Base-by-base conservation (phyloP, 306 rosid species). In the Trifolium fragiferum region DNA sequence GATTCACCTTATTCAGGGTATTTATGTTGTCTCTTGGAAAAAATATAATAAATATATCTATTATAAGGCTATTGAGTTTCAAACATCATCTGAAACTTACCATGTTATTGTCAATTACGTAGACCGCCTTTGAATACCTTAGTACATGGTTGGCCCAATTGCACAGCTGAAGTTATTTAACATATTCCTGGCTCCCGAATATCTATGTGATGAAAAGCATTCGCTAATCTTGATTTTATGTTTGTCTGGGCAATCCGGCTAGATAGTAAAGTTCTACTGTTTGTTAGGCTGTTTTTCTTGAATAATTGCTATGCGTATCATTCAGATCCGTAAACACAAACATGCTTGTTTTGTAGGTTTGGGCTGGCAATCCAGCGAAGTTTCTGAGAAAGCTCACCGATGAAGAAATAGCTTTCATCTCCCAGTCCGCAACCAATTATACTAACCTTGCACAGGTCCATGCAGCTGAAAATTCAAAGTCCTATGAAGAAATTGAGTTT, bases 331-430 rank as follows among this genome's bases (percentile, higher is more conserved):
- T 55, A 27, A 75, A 55, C 73, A 43, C 66, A 54, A 77, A 58
- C 72, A 75, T 72, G 7, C 25, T 8, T 61, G 13, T 72, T 23
- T 55, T 83, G 76, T 84, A 94, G 98, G 90, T 91, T 47, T 94
- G 98, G 98, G 99, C 90, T 40, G 99, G 99, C 58, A 94, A 94
- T 76, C 99, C 99, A 0, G 99, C 97, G 12, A 92, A 82, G 81
- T 92, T 92, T 86, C 86, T 94, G 67, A 92, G 99, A 81, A 92
- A 92, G 87, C 95, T 94, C 58, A 90, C 95, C 1, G 85, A 85
- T 77, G 97, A 94, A 60, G 99, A 94, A 86, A 82, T 87, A 71
- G 83, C 90, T 68, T 92, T 94, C 81, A 87, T 92, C 66, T 86
- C 93, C 73, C 92, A 92, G 79, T 92, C 96, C 1, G 96, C 97